Evolutionary conservation across 768 basidiomycete species (phyloP).

Genomic region (Inosperma sp.): DNA sequence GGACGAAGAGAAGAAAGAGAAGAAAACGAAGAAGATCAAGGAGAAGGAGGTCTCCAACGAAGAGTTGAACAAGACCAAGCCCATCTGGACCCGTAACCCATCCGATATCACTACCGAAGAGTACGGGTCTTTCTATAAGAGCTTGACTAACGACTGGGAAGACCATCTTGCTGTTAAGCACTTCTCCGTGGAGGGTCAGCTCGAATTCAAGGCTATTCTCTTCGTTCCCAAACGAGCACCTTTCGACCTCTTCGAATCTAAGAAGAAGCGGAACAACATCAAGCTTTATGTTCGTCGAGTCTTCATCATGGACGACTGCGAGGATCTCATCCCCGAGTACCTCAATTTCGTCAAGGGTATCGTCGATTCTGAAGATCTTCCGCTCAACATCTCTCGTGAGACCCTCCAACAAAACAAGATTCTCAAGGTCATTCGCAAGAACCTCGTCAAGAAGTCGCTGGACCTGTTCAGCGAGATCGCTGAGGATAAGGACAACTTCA

Average conservation of each 20-base stretch:
- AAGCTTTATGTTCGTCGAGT: conserved; percentile 99
- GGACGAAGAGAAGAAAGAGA: conserved; percentile 81
- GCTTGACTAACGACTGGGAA: conserved; percentile 99
- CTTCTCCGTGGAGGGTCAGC: conserved; percentile 99
- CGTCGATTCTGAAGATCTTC: conserved; percentile 99
- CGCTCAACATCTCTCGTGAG: conserved; percentile 99
- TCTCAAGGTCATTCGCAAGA: conserved; percentile 98
- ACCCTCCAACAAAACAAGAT: conserved; percentile 99
- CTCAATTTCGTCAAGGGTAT: conserved; percentile 99
- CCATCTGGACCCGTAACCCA: conserved; percentile 99
- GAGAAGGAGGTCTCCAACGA: conserved; percentile 83
- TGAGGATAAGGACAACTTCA: conserved; percentile 99
- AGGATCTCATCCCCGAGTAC: conserved; percentile 99
- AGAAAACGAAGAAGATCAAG: conserved; percentile 94
- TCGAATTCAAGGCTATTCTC: conserved; percentile 99
- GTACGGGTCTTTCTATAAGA: conserved; percentile 98
- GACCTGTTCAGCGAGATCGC: conserved; percentile 94
- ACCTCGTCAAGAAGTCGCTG: conserved; percentile 97
- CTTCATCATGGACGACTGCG: conserved; percentile 99
- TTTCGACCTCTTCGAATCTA: conserved; percentile 99
- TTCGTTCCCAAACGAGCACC: conserved; percentile 97
- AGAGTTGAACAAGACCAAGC: conserved; percentile 99
- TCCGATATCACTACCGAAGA: conserved; percentile 90
- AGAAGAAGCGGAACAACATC: conserved; percentile 99
- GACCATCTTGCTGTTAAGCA: conserved; percentile 99